These are phyloP conservation scores for Apophysomyces trapeziformis DNA, from an alignment of 371 early-diverging fungal species.

Conservation along the genomic window DNA sequence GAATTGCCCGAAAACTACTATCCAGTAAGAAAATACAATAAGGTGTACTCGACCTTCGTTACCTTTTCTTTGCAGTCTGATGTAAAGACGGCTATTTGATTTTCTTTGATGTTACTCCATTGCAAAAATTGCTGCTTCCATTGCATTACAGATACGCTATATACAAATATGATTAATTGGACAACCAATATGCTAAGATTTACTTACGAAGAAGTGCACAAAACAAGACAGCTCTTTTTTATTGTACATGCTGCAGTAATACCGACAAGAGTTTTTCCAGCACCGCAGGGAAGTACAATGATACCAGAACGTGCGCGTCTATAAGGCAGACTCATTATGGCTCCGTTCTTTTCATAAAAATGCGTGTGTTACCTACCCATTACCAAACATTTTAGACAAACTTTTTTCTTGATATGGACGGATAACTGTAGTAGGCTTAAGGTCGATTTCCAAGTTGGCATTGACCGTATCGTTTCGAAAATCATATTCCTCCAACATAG, in stretches of 20 bases:
- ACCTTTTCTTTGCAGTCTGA: conserved; percentile 94
- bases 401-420: conserved; percentile 99
- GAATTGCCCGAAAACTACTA: conserved; percentile 77
- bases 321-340: neutral
- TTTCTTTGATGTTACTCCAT: conserved; percentile 95
- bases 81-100: conserved; percentile 96
- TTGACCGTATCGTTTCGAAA: conserved; percentile 93
- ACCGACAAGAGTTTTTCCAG: conserved; percentile 99
- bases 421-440: conserved; percentile 96
- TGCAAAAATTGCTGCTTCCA: conserved; percentile 97
- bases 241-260: conserved; percentile 99
- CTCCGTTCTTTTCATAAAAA: conserved; percentile 7
- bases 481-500: conserved; percentile 99
- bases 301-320: conserved; percentile 97
- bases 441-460: conserved; percentile 92
- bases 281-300: conserved; percentile 99
- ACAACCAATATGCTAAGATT: neutral
- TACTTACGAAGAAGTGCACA: conserved; percentile 91
- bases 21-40: conserved; percentile 4
- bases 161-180: neutral
- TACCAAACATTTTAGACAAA: conserved; percentile 99
- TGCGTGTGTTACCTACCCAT: conserved; percentile 52
- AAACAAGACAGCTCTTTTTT: conserved; percentile 94
- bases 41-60: neutral
- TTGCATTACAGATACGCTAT: conserved; percentile 96